Evolutionary conservation across 1,284 basidiomycete genomes (phyloP), one percentile per base, ranked within the genome.

Genomic region (Leccinum angustisporum): DNA sequence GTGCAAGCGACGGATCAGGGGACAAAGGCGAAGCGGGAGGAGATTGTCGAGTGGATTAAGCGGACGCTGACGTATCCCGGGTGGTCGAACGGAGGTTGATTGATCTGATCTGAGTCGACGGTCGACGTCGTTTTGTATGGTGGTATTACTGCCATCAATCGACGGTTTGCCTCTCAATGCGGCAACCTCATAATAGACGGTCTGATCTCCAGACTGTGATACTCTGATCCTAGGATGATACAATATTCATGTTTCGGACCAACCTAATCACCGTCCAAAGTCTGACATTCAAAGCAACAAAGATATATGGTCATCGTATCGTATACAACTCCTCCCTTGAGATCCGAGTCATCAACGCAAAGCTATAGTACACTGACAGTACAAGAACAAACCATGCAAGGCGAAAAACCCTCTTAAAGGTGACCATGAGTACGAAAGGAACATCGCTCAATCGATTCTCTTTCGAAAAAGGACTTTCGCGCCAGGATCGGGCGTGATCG

Each of bases 31-130:
- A 81, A 81, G 71, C 81, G 92, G 54, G 79, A 78, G 3, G 86
- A 90, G 65, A 81, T 97, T 56, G 81, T 93, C 25, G 76, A 81
- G 54, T 95, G 91, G 86, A 73, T 90, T 61, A 86, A 86, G 69
- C 70, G 72, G 58, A 83, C 82, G n/a, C 61, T 70, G 38, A 80
- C 78, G 25, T 83, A 77, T 67, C 72, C 74, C 57, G 78, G 78
- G 31, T 86, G 84, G 84, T 72, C 77, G 43, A 79, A 68, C 25
- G 78, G 80, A 53, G 78, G 27, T 27, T 27, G 74, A 69, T 65
- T 76, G 27, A 70, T 80, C 40, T 27, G 27, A 27, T 27, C 27
- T 27, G 38, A 40, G n/a, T 38, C 16, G 16, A 31, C 34, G 13
- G 13, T 34, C 34, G 11, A 10, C 40, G 9, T 43, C n/a, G 9